Evolutionary conservation across 2,329 filamentous ascomycete species (phyloP).

Genomic region (Cryoendolithus antarcticus): DNA sequence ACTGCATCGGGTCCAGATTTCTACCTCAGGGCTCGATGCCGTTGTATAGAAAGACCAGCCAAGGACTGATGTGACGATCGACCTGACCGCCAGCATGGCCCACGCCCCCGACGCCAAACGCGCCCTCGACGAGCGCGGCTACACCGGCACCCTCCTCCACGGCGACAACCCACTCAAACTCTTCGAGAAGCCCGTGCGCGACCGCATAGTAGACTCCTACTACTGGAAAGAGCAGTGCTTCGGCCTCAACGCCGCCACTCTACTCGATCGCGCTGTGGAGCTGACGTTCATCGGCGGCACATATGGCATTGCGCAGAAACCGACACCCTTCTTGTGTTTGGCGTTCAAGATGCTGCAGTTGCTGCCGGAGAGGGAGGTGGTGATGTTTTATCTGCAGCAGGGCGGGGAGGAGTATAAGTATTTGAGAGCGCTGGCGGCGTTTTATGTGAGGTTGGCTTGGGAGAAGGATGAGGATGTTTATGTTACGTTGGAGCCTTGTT

Average conservation of each 20-base stretch:
- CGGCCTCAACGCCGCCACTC: constrained; percentile 66
- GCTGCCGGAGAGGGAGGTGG: constrained; percentile 63
- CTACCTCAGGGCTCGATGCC: not conserved
- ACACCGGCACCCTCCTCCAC: constrained; percentile 62
- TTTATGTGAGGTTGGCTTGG: constrained; percentile 86
- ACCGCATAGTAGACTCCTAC: constrained; percentile 88
- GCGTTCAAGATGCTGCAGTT: constrained; percentile 91
- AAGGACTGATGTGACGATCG: too few species aligned
- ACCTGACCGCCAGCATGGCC: constrained; percentile 31
- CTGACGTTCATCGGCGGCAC: constrained; percentile 79
- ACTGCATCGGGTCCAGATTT: too few species aligned
- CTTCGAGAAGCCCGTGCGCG: constrained; percentile 88
- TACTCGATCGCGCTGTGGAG: constrained; percentile 82
- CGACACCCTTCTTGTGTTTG: constrained; percentile 84
- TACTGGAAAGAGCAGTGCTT: constrained; percentile 99
- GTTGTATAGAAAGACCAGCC: too few species aligned
- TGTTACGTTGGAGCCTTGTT: constrained; percentile 62
- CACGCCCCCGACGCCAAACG: constrained; percentile 66
- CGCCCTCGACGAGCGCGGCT: constrained; percentile 83
- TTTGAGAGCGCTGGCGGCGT: constrained; percentile 74
- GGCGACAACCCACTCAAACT: constrained; percentile 91
- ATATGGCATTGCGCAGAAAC: constrained; percentile 73
- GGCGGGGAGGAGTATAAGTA: constrained; percentile 54
- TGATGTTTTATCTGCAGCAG: constrained; percentile 67
- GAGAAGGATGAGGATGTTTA: constrained; percentile 74